Evolutionary conservation across 495 filamentous ascomycete genomes (phyloP).

Genomic region (Eremomyces bilateralis): DNA sequence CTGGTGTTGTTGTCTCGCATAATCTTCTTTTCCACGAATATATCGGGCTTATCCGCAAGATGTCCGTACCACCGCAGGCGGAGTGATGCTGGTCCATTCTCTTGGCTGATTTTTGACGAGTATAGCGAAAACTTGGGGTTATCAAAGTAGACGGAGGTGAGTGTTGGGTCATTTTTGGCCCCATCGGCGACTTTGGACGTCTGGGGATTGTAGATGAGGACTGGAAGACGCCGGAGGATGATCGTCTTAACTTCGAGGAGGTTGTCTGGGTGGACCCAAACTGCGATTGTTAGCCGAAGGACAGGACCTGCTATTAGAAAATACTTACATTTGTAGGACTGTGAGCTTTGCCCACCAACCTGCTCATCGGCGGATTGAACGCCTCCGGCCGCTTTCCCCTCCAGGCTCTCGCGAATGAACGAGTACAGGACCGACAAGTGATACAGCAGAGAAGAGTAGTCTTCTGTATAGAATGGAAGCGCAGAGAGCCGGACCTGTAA

Average conservation of each 20-base stretch:
- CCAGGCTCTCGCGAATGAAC: constrained; percentile 65
- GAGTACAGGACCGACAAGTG: constrained; percentile 88
- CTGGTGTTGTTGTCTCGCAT: constrained; percentile 52
- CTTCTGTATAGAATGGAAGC: constrained; percentile 85
- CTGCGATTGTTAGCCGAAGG: no score
- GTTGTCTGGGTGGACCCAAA: constrained; percentile 93
- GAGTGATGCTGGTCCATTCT: constrained; percentile 58
- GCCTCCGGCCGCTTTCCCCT: constrained; percentile 23
- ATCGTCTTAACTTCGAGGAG: constrained; percentile 88
- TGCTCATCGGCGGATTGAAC: constrained; percentile 16
- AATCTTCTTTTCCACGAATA: constrained; percentile 76
- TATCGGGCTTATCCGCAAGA: constrained; percentile 49
- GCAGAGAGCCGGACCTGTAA: constrained; percentile 72
- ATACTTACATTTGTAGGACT: constrained; percentile 84
- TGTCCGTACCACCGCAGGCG: constrained; percentile 85
- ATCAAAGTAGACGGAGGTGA: constrained; percentile 94
- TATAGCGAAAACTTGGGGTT: constrained; percentile 69
- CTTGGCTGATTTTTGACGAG: constrained; percentile 56
- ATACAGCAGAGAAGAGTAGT: constrained; percentile 75
- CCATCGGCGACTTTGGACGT: constrained; percentile 58
- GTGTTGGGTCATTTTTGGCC: constrained; percentile 59
- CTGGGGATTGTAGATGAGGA: constrained; percentile 78
- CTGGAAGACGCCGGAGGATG: constrained; percentile 71
- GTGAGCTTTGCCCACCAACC: constrained; percentile 43
- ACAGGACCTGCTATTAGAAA: no score